Base-by-base conservation (phyloP, 1,284 basidiomycete species). In the Afroboletus lepidellus region DNA sequence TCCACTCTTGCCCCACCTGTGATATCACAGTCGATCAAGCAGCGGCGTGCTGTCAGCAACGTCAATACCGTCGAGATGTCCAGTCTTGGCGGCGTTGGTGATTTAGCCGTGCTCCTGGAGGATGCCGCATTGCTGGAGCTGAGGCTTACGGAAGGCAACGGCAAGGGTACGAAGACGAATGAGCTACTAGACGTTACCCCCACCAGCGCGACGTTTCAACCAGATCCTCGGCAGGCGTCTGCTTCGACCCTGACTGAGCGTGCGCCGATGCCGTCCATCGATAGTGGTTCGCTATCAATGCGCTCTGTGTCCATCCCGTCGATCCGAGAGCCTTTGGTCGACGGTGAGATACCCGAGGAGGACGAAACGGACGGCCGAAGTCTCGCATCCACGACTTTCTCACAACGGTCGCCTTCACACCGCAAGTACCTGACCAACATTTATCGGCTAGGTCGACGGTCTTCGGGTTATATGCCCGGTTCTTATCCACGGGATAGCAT, bases 111-210 rank as follows among this genome's bases (percentile, higher is more conserved):
- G 30, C 65, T 83, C 46, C 57, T 83, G 25, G 74, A 77, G 36
- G 77, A 80, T 49, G 77, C 80, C 12, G 77, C 79, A 32, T 54
- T 77, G 33, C 62, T 83, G 48, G 81, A 83, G 64, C 60, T 72
- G 57, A 72, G 72, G 46, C 64, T 83, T 34, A 71, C 71, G 37
- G 67, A 68, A 24, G 77, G 79, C 7, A 72, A 76, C 42, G 61
- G 62, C 21, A 72, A 73, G 34, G 46, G 57, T 42, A 46, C 47
- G 30, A 53, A 21, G 37, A 21, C 50, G n/a, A 57, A 53, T 37
- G 52, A 57, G 29, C 42, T 45, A 2, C 38, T 55, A 12, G 47
- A 60, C 12, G 51, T 44, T 11, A 70, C 69, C 5, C 65, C 65
- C 13, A 68, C 69, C 5, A 57, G 5, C 41, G 46, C 54, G 36